These are phyloP conservation scores for Thelonectria olida DNA, from an alignment of 2,329 filamentous ascomycete species.

Conservation along the genomic window DNA sequence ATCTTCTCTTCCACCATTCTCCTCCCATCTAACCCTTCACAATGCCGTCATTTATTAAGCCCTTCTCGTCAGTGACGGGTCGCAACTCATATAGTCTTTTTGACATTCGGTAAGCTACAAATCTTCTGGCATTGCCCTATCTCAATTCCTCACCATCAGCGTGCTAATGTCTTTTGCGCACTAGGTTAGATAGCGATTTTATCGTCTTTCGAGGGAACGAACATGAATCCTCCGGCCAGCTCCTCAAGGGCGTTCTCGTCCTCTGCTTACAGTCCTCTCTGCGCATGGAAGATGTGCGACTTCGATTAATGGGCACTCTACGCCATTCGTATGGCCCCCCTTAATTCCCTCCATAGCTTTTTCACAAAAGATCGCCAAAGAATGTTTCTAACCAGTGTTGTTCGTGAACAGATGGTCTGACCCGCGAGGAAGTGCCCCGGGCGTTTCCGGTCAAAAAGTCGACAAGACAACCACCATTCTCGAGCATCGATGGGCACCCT, in stretches of 20 bases:
- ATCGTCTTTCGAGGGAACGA: slow-evolving; percentile 81
- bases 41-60: slow-evolving; percentile 65
- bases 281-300: slow-evolving; percentile 76
- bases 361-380: slow-evolving; percentile 5
- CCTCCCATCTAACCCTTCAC: slow-evolving; percentile 33
- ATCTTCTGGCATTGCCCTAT: neutral
- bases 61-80: slow-evolving; percentile 61
- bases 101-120: slow-evolving; percentile 62
- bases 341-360: neutral
- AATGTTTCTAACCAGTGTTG: slow-evolving; percentile 24
- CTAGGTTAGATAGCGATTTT: slow-evolving; percentile 79
- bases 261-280: slow-evolving; percentile 76
- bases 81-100: slow-evolving; percentile 64
- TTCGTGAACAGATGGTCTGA: slow-evolving; percentile 58
- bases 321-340: slow-evolving; percentile 66
- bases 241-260: slow-evolving; percentile 78
- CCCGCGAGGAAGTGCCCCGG: slow-evolving; percentile 62
- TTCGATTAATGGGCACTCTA: slow-evolving; percentile 76
- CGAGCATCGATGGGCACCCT: slow-evolving; percentile 74
- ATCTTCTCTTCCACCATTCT: slow-evolving; percentile 17
- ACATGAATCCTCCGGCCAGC: slow-evolving; percentile 78
- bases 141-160: neutral
- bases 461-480: slow-evolving; percentile 69
- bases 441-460: slow-evolving; percentile 66
- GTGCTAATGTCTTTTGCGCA: slow-evolving; percentile 16